phyloP scores from a whole-genome alignment of 345 rosid genomes.

The Eucalyptus decipiens region DNA sequence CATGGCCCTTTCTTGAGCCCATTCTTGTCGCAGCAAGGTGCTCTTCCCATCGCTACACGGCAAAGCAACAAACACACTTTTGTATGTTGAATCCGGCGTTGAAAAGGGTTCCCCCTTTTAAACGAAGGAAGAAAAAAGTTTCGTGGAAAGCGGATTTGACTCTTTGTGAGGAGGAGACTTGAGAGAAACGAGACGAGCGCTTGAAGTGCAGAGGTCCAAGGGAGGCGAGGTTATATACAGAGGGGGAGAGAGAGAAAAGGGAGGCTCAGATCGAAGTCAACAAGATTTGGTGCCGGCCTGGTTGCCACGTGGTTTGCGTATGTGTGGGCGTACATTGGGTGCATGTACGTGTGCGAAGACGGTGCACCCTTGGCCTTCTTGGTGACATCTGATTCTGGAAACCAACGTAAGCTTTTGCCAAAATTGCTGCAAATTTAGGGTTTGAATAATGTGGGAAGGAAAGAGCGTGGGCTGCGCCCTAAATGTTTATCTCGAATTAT shows the following conservation, averaged over 20 bases:
- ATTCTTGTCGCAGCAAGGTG: conserved; percentile 76
- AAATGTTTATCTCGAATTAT: neutral
- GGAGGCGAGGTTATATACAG: neutral
- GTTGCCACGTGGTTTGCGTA: neutral
- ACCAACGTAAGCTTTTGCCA: neutral
- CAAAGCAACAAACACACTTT: neutral
- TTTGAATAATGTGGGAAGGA: neutral
- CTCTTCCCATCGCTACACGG: conserved; percentile 43
- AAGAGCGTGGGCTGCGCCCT: neutral
- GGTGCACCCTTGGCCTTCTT: neutral
- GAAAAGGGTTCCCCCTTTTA: neutral
- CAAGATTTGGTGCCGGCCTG: conserved; percentile 5
- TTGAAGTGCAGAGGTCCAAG: neutral
- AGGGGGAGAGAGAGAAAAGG: neutral
- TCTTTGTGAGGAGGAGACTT: neutral
- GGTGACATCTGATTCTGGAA: neutral
- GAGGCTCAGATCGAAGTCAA: neutral
- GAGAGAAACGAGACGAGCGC: neutral
- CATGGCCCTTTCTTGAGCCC: conserved; percentile 86
- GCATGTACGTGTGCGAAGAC: neutral
- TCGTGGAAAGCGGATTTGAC: neutral
- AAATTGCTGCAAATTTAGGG: neutral
- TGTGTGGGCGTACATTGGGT: neutral
- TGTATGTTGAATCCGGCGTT: neutral
- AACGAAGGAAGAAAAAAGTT: neutral